A percentile compares a stretch with the other conserved stretches of the same genome.
phyloP scores from a whole-genome alignment of 192 early-diverging fungal genomes.

The Backusella luteola region DNA sequence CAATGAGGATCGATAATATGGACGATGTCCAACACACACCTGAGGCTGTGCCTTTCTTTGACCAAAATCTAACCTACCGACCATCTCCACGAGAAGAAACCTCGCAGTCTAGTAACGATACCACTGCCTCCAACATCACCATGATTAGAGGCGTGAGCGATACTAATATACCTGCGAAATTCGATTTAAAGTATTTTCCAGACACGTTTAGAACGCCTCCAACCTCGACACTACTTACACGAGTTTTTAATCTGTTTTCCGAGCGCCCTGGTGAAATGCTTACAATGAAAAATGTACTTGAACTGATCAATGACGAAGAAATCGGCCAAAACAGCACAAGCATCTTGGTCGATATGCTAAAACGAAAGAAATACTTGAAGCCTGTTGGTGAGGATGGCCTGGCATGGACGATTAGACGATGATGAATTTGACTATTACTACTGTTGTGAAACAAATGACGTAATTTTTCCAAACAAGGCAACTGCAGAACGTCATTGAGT shows the following conservation, averaged over 20 bases:
- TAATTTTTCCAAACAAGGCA: background rate
- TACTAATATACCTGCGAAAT: background rate
- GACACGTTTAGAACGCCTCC: slow-evolving; percentile 6
- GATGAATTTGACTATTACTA: slow-evolving; percentile 1
- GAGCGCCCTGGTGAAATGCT: slow-evolving; percentile 9
- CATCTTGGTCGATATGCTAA: background rate
- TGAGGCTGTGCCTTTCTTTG: background rate
- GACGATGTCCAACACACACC: background rate
- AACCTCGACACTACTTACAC: slow-evolving; percentile 5
- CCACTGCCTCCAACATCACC: background rate
- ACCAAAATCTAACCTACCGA: background rate
- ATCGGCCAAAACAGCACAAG: background rate
- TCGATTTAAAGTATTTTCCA: slow-evolving; percentile 4
- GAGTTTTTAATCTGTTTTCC: slow-evolving; percentile 4
- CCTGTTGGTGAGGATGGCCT: background rate
- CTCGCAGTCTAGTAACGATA: background rate
- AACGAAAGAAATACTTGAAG: slow-evolving; percentile 5
- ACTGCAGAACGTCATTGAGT: background rate
- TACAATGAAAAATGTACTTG: background rate
- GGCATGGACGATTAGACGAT: slow-evolving; percentile 11
- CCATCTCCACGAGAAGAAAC: background rate
- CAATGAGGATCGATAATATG: background rate
- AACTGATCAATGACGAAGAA: background rate
- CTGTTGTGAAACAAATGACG: slow-evolving; percentile 1
- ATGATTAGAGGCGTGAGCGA: background rate